A percentile compares a stretch with the other conserved stretches of the same genome.
Evolutionary conservation across 768 basidiomycete genomes (phyloP).

Genomic region (Fibroporia radiculosa): DNA sequence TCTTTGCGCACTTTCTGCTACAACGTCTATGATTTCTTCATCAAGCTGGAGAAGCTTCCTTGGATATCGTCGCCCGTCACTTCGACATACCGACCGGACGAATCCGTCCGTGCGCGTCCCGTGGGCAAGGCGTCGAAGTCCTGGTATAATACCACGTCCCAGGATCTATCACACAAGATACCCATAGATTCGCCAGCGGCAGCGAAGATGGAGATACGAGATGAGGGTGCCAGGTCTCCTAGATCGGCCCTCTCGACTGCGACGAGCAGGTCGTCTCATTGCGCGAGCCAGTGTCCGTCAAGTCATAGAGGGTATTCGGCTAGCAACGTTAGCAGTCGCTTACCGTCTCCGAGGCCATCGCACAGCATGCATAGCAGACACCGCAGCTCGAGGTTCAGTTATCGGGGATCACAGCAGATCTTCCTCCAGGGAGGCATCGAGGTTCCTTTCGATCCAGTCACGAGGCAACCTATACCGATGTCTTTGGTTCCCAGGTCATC

Average conservation of each 20-base stretch:
- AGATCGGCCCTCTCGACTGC: conserved; percentile 5
- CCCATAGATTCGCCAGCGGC: too few species aligned
- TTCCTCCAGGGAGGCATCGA: background rate
- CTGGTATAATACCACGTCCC: conserved; percentile 22
- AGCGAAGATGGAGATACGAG: background rate
- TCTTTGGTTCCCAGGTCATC: background rate
- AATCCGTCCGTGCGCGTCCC: conserved; percentile 17
- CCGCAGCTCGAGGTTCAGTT: conserved; percentile 9
- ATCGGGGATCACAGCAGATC: background rate
- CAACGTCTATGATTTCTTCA: conserved; percentile 24
- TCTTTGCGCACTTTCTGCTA: conserved; percentile 24
- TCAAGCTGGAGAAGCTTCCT: conserved; percentile 27
- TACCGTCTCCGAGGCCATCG: background rate
- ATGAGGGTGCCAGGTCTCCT: too few species aligned
- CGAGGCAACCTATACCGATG: background rate
- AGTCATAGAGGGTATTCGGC: conserved; percentile 2
- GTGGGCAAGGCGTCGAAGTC: conserved; percentile 13
- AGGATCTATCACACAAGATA: too few species aligned
- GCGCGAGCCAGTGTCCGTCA: conserved; percentile 8
- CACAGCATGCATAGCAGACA: background rate
- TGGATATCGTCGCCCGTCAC: conserved; percentile 29
- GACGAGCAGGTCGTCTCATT: conserved; percentile 8
- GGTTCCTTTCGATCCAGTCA: background rate
- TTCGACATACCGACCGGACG: conserved; percentile 25
- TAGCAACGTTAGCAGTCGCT: background rate